A percentile compares a stretch with the other conserved stretches of the same genome.
These are phyloP conservation scores for Erodium maritimum DNA, from an alignment of 345 rosid species.

Conservation along the genomic window DNA sequence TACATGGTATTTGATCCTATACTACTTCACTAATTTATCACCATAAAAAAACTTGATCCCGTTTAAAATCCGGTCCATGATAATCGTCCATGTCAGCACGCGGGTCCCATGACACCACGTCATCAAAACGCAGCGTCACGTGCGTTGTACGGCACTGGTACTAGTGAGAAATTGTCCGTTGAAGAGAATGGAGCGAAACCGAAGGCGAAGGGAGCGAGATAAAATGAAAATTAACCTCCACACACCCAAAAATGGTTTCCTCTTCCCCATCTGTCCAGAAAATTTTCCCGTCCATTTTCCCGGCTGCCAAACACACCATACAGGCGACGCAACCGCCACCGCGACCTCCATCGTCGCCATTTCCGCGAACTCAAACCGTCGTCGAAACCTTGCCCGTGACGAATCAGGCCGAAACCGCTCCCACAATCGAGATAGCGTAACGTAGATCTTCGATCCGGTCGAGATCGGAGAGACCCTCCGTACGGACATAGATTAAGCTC, in stretches of 20 bases:
- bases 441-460: too few species aligned
- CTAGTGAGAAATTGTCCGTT: not conserved
- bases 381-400: too few species aligned
- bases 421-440: too few species aligned
- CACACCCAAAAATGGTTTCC: not conserved
- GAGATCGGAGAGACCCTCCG: not conserved
- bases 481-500: too few species aligned
- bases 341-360: not conserved
- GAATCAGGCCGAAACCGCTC: too few species aligned
- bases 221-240: not conserved
- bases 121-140: not conserved
- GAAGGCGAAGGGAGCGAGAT: not conserved
- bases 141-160: not conserved
- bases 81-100: too few species aligned
- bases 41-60: too few species aligned
- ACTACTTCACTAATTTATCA: too few species aligned
- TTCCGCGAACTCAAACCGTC: not conserved
- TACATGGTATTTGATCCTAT: too few species aligned
- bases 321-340: not conserved
- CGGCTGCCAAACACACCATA: not conserved
- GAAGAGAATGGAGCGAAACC: not conserved
- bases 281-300: not conserved
- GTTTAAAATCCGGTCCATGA: too few species aligned
- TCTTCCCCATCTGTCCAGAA: not conserved
- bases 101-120: not conserved